These are phyloP conservation scores for Rhizomucor miehei DNA, from an alignment of 371 early-diverging fungal species.

Conservation along the genomic window DNA sequence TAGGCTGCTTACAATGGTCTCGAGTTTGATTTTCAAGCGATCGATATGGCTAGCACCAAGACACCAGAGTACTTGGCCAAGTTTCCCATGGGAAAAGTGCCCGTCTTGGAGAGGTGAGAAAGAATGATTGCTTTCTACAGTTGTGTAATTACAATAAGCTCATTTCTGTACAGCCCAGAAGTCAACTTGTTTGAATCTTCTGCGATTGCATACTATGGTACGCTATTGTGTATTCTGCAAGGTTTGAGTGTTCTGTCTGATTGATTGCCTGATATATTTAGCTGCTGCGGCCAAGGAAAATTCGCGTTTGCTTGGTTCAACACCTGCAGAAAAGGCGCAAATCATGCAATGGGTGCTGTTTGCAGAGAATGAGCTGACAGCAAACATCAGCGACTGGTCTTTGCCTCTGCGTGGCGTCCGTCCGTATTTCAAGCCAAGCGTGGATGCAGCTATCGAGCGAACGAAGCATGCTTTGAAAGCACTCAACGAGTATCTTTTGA, in stretches of 20 bases:
- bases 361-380: constrained; percentile 58
- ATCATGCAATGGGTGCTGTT: constrained; percentile 80
- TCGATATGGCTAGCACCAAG: constrained; percentile 32
- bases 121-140: too few species aligned
- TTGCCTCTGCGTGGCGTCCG: constrained; percentile 64
- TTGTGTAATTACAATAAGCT: too few species aligned
- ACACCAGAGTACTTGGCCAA: constrained; percentile 76
- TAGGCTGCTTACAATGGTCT: constrained; percentile 70
- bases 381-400: constrained; percentile 51
- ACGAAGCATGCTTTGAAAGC: constrained; percentile 59
- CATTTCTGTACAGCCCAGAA: neutral
- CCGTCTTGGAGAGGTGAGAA: constrained; percentile 72
- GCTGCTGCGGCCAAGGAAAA: constrained; percentile 63
- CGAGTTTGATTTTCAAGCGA: constrained; percentile 60
- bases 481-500: constrained; percentile 72
- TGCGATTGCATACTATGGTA: constrained; percentile 85
- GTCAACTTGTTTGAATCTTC: constrained; percentile 73
- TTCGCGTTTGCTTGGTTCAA: constrained; percentile 60
- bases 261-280: too few species aligned
- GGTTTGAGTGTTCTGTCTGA: too few species aligned
- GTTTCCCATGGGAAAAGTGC: constrained; percentile 83
- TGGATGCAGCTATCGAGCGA: constrained; percentile 67
- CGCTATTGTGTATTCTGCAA: neutral
- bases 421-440: constrained; percentile 65
- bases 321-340: constrained; percentile 68